Base-by-base conservation (phyloP, 2,329 filamentous ascomycete species). In the Alternaria sp. region DNA sequence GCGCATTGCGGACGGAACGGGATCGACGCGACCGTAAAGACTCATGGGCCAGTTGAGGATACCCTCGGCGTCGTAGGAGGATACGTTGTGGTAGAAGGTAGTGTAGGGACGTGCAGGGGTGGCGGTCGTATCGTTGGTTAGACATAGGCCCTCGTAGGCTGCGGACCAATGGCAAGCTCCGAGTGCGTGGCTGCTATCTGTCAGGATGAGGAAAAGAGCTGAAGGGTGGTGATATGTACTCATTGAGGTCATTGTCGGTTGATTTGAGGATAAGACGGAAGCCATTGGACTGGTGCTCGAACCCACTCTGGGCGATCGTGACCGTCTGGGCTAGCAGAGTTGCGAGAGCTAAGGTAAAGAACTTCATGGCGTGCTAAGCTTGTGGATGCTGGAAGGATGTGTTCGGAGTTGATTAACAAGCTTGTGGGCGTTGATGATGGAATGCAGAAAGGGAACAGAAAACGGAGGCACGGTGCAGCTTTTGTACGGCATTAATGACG, bases 91-190 rank as follows among this genome's bases (percentile, higher is more conserved):
- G 47, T 73, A 76, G 59, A 72, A 77, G 54, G 69, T 69, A 6
- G 61, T 70, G 58, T 75, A 69, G 28, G 62, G 52, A 6, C 25
- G 30, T 19, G 69, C 45, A 19, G 59, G 53, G 15, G 68, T 61
- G 8, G 49, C 21, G 9, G 57, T 25, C 8, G 53, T 66, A 15
- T 63, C 36, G 5, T 54, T 32, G 11, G 57, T 63, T 8, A 53
- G 52, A 45, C 74, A 75, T 36, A 84, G 77, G 13, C 76, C 80
- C 71, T 84, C 82, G 57, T 82, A 82, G 4, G 79, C 82, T 40
- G 82, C 83, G 36, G 83, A 82, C 72, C 82, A 77, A 61, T 84
- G 82, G 73, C 83, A 76, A 25, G 71, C 69, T 36, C 69, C 69
- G 2, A 75, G 63, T 28, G 65, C 69, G 59, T 55, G 65, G 13